Percentiles rank a stretch among this genome's conserved stretches.
phyloP scores from a whole-genome alignment of 148 eudicot species.

The Rhododendron kiyosumense region DNA sequence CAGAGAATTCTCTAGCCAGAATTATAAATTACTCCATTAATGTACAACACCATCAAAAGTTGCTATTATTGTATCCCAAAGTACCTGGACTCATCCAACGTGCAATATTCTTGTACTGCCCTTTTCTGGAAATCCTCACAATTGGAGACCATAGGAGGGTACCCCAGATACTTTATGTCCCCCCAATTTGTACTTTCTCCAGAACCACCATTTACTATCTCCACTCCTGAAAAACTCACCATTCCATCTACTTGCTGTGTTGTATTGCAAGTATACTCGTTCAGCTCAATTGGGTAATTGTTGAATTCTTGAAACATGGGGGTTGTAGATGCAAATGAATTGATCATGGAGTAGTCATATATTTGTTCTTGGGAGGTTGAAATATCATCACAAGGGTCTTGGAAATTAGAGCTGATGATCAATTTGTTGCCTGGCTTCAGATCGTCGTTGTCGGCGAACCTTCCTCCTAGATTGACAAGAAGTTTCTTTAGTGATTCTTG shows the following conservation, averaged over 20 bases:
- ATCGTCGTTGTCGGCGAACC: slow-evolving; percentile 6
- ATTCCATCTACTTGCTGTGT: slow-evolving; percentile 19
- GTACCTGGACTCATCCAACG: slow-evolving; percentile 13
- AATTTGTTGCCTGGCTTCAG: not conserved
- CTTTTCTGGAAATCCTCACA: not conserved
- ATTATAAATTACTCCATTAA: slow-evolving; percentile 11
- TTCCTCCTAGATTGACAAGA: not conserved
- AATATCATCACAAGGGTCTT: not conserved
- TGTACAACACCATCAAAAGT: slow-evolving; percentile 4
- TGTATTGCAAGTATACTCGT: slow-evolving; percentile 7
- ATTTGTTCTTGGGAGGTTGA: slow-evolving; percentile 23
- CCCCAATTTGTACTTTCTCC: slow-evolving; percentile 38
- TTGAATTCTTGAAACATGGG: slow-evolving; percentile 24
- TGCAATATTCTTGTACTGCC: not conserved
- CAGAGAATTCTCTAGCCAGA: not conserved
- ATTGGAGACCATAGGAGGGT: slow-evolving; percentile 23
- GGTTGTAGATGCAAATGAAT: not conserved
- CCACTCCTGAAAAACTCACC: slow-evolving; percentile 27
- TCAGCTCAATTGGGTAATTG: slow-evolving; percentile 24
- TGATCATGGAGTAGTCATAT: slow-evolving; percentile 9
- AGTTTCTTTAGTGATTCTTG: slow-evolving; percentile 24
- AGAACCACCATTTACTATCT: slow-evolving; percentile 26
- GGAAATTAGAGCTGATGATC: not conserved
- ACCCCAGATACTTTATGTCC: slow-evolving; percentile 29
- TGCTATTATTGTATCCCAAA: slow-evolving; percentile 24